These are phyloP conservation scores for Xylariaceae sp. DNA, from an alignment of 2,329 filamentous ascomycete genomes.

Conservation along the genomic window DNA sequence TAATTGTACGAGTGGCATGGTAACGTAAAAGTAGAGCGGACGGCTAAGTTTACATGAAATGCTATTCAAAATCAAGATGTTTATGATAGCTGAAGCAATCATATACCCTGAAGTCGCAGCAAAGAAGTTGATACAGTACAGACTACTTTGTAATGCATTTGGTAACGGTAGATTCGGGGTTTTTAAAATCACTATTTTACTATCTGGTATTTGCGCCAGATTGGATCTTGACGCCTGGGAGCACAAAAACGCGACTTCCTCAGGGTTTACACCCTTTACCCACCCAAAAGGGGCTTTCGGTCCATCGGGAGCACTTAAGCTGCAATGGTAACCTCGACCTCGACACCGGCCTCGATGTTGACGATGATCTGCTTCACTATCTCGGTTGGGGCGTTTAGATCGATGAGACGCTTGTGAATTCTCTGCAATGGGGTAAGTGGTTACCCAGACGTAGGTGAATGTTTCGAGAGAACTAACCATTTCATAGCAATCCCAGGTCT, in stretches of 20 bases:
- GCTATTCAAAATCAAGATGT: neutral
- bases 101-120: no score
- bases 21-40: conserved; percentile 3
- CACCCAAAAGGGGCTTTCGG: conserved; percentile 1
- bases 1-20: conserved; percentile 10
- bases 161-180: no score
- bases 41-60: conserved; percentile 2
- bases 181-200: no score
- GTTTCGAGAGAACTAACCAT: conserved; percentile 57
- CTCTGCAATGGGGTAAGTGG: conserved; percentile 48
- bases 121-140: no score
- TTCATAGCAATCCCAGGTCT: conserved; percentile 99
- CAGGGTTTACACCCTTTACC: conserved; percentile 12
- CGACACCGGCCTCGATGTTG: conserved; percentile 93
- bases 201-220: no score
- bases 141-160: no score
- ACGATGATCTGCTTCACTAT: conserved; percentile 96
- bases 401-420: conserved; percentile 98
- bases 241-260: neutral
- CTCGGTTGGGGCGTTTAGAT: conserved; percentile 97
- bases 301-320: conserved; percentile 59
- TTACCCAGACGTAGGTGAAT: neutral
- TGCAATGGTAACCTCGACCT: conserved; percentile 92
- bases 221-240: no score
- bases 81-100: no score